phyloP scores from a whole-genome alignment of 2,329 filamentous ascomycete species.

The Beauveria sp. region DNA sequence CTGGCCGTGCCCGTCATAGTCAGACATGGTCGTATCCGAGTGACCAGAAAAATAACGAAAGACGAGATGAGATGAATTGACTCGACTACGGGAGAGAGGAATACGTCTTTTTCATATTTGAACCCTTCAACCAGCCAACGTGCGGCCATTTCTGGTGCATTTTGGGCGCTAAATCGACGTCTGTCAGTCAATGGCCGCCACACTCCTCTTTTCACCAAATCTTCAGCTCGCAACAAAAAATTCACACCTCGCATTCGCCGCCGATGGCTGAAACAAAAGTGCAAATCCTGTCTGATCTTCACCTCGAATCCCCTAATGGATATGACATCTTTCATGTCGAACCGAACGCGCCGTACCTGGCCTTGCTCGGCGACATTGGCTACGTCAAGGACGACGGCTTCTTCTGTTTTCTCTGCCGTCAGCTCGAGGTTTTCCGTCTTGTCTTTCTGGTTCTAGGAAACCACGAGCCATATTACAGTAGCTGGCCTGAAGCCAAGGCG shows the following conservation, averaged over 20 bases:
- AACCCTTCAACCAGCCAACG: too few species aligned
- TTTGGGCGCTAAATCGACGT: too few species aligned
- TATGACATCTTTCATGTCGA: constrained; percentile 27
- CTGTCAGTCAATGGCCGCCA: too few species aligned
- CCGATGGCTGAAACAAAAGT: neutral
- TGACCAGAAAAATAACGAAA: too few species aligned
- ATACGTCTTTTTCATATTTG: too few species aligned
- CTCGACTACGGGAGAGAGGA: too few species aligned
- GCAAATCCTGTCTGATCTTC: constrained; percentile 29
- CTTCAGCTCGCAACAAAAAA: neutral
- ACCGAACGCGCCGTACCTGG: constrained; percentile 33
- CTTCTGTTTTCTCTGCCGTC: constrained; percentile 31
- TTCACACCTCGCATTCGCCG: neutral
- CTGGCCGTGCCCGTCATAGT: too few species aligned
- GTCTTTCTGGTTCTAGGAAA: constrained; percentile 41
- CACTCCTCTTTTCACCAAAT: neutral
- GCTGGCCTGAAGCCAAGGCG: neutral
- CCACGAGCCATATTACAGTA: constrained; percentile 34
- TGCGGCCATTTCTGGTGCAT: too few species aligned
- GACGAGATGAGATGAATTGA: too few species aligned
- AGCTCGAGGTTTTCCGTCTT: constrained; percentile 31
- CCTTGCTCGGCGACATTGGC: constrained; percentile 42
- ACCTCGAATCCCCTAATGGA: constrained; percentile 34
- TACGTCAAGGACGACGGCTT: constrained; percentile 30
- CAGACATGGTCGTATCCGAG: too few species aligned